Base-by-base conservation (phyloP, 176 grass and related monocot species). In the Olyra latifolia region DNA sequence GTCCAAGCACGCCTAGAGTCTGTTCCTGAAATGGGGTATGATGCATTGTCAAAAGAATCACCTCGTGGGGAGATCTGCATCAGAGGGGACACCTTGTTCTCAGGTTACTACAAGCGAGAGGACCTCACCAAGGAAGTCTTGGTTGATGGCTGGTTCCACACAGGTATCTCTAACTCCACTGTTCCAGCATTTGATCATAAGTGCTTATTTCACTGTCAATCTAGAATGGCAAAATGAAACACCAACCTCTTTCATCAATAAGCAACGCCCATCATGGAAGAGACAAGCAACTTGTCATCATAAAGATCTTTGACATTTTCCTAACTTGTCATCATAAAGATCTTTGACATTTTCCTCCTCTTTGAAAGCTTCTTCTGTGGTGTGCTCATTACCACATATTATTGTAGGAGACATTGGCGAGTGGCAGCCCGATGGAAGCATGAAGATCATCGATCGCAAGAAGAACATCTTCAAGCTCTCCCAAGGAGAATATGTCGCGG, bases 401-500 rank as follows among this genome's bases (percentile, higher is more conserved):
- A 70, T 43, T 89, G 20, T 79, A 99, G 92, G 96, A 72, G 96
- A 99, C 53, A 78, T 99, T 79, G 96, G 96, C 56, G 96, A 98
- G 78, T 98, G 92, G 96, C 96, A 95, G 65, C 81, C 88, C 54
- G 90, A 95, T 53, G 96, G 96, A 66, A 92, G 87, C 62, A 85
- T 98, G 90, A 98, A 98, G 88, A 98, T 98, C 62, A 95, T 98
- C 58, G 96, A 98, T 42, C 81, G 96, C 47, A 98, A 98, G 90
- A 98, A 98, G 78, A 98, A 98, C 74, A 98, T 98, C 60, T 98
- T 98, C 81, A 98, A 98, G 82, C 89, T 98, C 43, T 98, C 96
- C 30, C 96, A 98, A 76, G 96, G 96, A 79, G 96, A 98, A 72
- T 98, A 95, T 44, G 96, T 98, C 19, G 96, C 96, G 0, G 96